A percentile compares a stretch with the other conserved stretches of the same genome.
Conservation (phyloP, 495 filamentous ascomycete species). For the Aspergillus haitiensis region DNA sequence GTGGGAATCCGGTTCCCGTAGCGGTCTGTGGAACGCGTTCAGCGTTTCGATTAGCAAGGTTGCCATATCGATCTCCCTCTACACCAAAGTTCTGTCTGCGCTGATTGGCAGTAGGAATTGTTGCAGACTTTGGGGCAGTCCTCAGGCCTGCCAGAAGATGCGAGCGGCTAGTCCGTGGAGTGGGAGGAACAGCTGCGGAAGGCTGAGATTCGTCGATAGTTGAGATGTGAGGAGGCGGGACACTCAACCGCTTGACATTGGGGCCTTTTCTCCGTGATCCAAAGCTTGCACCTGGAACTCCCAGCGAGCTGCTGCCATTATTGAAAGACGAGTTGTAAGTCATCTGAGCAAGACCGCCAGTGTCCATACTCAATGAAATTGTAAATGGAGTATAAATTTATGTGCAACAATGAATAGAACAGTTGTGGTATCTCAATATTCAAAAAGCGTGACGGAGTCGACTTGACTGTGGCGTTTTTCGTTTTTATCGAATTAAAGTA, state of each 20-base stretch:
- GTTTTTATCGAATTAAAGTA: constrained; percentile 37
- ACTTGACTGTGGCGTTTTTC: constrained; percentile 28
- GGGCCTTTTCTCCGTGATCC: constrained; percentile 79
- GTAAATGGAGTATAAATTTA: constrained; percentile 30
- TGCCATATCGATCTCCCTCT: constrained; percentile 48
- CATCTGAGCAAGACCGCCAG: constrained; percentile 99
- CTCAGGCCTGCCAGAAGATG: constrained; percentile 91
- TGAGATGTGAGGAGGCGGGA: constrained; percentile 59
- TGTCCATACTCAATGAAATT: constrained; percentile 78
- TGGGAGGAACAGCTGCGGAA: constrained; percentile 55
- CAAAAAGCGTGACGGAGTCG: constrained; percentile 29
- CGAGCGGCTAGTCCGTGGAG: constrained; percentile 89
- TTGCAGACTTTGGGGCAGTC: constrained; percentile 87
- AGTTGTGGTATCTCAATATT: constrained; percentile 24
- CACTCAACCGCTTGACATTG: constrained; percentile 79
- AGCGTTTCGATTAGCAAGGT: constrained; percentile 36
- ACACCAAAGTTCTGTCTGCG: constrained; percentile 52
- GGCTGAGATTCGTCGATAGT: constrained; percentile 66
- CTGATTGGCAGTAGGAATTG: constrained; percentile 63
- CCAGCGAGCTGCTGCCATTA: constrained; percentile 61
- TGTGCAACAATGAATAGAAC: constrained; percentile 37
- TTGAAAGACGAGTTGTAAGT: constrained; percentile 76
- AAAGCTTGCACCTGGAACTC: constrained; percentile 73
- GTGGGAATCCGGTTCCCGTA: constrained; percentile 58
- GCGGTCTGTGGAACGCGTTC: constrained; percentile 63